Evolutionary conservation across 257 asterid species (phyloP).

Genomic region (Perilla frutescens): DNA sequence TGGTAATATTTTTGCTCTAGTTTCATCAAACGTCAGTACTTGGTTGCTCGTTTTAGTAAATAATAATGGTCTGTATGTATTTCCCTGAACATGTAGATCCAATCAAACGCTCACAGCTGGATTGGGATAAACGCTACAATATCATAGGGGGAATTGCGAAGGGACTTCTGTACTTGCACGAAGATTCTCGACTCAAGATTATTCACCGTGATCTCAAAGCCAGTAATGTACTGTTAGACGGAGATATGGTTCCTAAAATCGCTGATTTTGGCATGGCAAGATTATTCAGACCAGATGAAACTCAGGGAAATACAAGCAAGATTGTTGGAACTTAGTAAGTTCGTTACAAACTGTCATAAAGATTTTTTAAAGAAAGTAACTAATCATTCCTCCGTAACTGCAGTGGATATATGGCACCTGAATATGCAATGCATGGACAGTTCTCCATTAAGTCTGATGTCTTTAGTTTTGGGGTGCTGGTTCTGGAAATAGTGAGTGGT

Average conservation of each 20-base stretch:
- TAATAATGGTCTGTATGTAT: no score
- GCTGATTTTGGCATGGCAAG: neutral
- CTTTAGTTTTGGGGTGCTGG: conserved; percentile 19
- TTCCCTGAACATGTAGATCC: neutral
- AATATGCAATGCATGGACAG: conserved; percentile 2
- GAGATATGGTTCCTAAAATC: neutral
- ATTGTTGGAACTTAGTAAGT: conserved; percentile 48
- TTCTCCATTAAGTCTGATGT: conserved; percentile 7
- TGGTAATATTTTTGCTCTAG: no score
- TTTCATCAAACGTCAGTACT: neutral
- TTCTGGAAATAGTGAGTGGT: conserved; percentile 8
- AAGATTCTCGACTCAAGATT: neutral
- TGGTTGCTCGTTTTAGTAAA: no score
- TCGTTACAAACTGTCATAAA: neutral
- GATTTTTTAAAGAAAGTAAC: neutral
- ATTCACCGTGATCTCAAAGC: neutral
- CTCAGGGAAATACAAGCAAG: neutral
- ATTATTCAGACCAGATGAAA: neutral
- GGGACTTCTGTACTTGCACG: conserved; percentile 49
- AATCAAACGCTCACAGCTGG: neutral
- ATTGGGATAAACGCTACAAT: conserved; percentile 42
- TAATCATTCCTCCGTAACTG: neutral
- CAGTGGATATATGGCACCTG: conserved; percentile 5
- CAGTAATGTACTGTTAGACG: neutral
- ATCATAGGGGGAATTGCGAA: conserved; percentile 43